Percentiles rank a stretch among this genome's conserved stretches.
phyloP scores from a whole-genome alignment of 2,329 filamentous ascomycete species.

The Gyromitra esculenta region DNA sequence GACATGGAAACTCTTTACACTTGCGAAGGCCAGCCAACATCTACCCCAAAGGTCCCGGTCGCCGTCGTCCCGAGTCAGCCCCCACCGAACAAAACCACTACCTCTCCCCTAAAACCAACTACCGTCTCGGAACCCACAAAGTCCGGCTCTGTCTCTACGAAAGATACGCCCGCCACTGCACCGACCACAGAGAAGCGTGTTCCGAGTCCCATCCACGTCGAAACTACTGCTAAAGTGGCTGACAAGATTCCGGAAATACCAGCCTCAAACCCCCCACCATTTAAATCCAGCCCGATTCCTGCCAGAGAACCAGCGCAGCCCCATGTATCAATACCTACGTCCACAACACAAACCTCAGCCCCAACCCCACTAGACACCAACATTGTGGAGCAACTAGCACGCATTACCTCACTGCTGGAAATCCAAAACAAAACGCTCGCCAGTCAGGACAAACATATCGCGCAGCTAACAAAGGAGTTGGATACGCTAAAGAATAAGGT shows the following conservation, averaged over 20 bases:
- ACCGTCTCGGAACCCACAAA: conserved; percentile 12
- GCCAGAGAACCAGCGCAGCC: conserved; percentile 44
- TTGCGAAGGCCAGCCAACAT: conserved; percentile 62
- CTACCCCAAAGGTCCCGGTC: conserved; percentile 56
- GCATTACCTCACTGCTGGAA: conserved; percentile 81
- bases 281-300: conserved; percentile 56
- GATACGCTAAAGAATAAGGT: conserved; percentile 83
- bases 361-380: conserved; percentile 66
- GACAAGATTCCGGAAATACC: conserved; percentile 55
- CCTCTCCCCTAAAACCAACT: conserved; percentile 30
- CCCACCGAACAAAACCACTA: conserved; percentile 42
- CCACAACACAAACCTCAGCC: conserved; percentile 59
- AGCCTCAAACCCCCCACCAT: conserved; percentile 60
- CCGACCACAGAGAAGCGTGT: conserved; percentile 57
- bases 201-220: conserved; percentile 59
- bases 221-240: conserved; percentile 60
- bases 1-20: conserved; percentile 88
- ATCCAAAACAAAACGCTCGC: conserved; percentile 80
- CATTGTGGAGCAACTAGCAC: conserved; percentile 68
- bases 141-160: conserved; percentile 43
- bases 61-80: conserved; percentile 47
- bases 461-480: conserved; percentile 75
- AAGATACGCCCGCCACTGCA: conserved; percentile 61
- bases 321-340: conserved; percentile 61
- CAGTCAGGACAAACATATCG: conserved; percentile 80